Base-by-base conservation (phyloP, 345 rosid species). In the Dovyalis caffra region DNA sequence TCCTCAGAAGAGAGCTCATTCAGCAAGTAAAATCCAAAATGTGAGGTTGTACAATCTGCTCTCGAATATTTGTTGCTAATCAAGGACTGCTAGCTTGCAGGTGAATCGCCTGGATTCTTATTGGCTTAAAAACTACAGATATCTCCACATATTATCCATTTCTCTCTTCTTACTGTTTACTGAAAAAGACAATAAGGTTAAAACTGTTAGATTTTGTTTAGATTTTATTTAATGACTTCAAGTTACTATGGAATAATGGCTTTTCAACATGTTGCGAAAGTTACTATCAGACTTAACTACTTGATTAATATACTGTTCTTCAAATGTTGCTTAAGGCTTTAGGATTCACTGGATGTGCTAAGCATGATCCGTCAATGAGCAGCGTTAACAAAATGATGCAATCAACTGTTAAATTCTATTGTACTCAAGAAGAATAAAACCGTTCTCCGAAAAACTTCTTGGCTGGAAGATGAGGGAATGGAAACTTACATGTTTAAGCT, bases 1-100 rank as follows among this genome's bases (percentile, higher is more conserved):
- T 90, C 72, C 83, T 96, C 68, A 88, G 98, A 79, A 85, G 94
- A 78, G 95, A 89, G 77, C 91, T 96, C 57, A 83, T 86, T 5
- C 90, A 57, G 43, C 79, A 88, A 87, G 89, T 84, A 28, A 76
- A 86, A 83, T 83, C 99, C 38, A 96, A 88, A 73, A 83, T 93
- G 57, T 93, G 79, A 88, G 7, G 16, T 14, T 53, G 4, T n/a
- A 8, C 60, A 4, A 8, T 53, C 23, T 23, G 10, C 2, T 53
- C 9, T 23, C 2, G 28, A 0, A 21, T 53, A 53, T 26, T 53
- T 53, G 60, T 20, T 49, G 57, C 57, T 18, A 20, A 49, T 6
- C 38, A 6, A 49, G 6, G 21, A 20, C 56, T 6, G 1, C 56
- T 49, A 49, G 60, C 60, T 53, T 53, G 60, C 60, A 53, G 60